A percentile compares a stretch with the other conserved stretches of the same genome.
phyloP scores from a whole-genome alignment of 331 rosid genomes.

The Malus hybrid region DNA sequence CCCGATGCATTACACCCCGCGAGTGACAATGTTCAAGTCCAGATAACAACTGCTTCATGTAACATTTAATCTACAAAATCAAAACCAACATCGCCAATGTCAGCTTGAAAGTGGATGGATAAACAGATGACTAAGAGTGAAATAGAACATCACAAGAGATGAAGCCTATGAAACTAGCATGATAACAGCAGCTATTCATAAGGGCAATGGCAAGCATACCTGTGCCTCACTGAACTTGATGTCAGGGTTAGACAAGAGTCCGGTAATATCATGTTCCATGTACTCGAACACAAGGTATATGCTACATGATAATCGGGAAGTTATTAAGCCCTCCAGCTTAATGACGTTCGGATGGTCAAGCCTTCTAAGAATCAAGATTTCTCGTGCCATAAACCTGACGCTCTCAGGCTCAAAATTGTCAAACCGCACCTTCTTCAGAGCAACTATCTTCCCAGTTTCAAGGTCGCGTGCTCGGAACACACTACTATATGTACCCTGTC shows the following conservation, averaged over 20 bases:
- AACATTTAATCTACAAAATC: slow-evolving; percentile 75
- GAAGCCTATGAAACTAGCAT: not conserved
- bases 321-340: slow-evolving; percentile 80
- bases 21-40: slow-evolving; percentile 96
- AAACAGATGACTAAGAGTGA: not conserved
- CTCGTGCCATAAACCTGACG: slow-evolving; percentile 94
- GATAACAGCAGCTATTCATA: not conserved
- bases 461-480: slow-evolving; percentile 83
- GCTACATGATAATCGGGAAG: slow-evolving; percentile 88
- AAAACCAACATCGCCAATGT: slow-evolving; percentile 11
- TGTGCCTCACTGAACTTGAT: slow-evolving; percentile 84
- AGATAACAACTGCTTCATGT: slow-evolving; percentile 83
- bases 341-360: slow-evolving; percentile 90
- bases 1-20: slow-evolving; percentile 87
- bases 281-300: slow-evolving; percentile 92
- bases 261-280: slow-evolving; percentile 95
- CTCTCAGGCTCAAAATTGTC: slow-evolving; percentile 98
- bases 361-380: slow-evolving; percentile 82
- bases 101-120: not conserved
- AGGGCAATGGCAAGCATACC: slow-evolving; percentile 36
- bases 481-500: slow-evolving; percentile 25
- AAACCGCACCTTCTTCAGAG: slow-evolving; percentile 94
- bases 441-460: slow-evolving; percentile 84
- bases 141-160: not conserved
- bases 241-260: slow-evolving; percentile 86